phyloP scores from a whole-genome alignment of 306 rosid species.

The Vicia sativa region DNA sequence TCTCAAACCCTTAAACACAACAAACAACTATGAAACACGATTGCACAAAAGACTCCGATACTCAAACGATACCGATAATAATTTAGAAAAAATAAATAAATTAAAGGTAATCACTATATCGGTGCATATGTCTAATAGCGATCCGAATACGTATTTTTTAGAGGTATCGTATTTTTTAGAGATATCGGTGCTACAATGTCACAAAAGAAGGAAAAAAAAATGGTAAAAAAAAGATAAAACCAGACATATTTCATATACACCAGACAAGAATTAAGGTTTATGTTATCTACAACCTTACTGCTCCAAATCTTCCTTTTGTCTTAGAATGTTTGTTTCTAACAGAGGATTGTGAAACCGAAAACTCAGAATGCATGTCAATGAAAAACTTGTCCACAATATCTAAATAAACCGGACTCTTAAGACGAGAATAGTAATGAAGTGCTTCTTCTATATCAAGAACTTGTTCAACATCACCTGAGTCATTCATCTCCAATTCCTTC shows the following conservation, averaged over 20 bases:
- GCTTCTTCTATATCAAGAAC: conserved; percentile 93
- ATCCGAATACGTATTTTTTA: too few species aligned
- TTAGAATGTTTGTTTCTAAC: conserved; percentile 52
- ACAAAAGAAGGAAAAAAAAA: conserved; percentile 19
- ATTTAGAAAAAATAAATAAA: too few species aligned
- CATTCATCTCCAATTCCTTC: conserved; percentile 87
- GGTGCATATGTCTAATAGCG: too few species aligned
- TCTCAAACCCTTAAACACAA: conserved; percentile 26
- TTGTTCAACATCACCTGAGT: conserved; percentile 80
- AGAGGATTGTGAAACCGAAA: conserved; percentile 53
- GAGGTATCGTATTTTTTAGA: too few species aligned
- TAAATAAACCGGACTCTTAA: conserved; percentile 84
- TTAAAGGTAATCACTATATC: too few species aligned
- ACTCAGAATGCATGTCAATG: conserved; percentile 72
- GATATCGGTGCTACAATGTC: too few species aligned
- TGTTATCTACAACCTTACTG: conserved; percentile 65
- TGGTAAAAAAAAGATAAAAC: too few species aligned
- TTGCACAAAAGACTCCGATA: too few species aligned
- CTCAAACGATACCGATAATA: too few species aligned
- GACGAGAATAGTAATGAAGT: conserved; percentile 89
- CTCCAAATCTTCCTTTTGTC: conserved; percentile 61
- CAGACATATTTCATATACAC: conserved; percentile 40
- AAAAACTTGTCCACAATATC: conserved; percentile 92
- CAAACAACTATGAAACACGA: too few species aligned
- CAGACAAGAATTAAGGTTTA: conserved; percentile 7